A percentile compares a stretch with the other conserved stretches of the same genome.
Conservation (phyloP, 106 monocot species). For the Apostasia ramifera region DNA sequence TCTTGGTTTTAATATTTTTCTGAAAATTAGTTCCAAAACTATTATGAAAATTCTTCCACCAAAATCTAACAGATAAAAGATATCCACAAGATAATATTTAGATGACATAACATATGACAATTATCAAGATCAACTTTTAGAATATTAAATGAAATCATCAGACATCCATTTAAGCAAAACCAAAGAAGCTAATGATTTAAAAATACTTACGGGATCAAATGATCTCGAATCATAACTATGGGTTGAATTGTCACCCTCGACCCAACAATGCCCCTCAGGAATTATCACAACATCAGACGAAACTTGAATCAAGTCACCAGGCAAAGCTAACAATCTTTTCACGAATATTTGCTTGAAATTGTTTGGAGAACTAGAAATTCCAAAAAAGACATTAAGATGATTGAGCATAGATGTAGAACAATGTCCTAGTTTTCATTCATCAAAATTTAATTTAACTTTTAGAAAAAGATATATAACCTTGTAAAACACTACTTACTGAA, state of each 20-base stretch:
- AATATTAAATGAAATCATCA: not conserved
- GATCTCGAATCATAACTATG: conserved; percentile 61
- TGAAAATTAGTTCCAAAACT: too few species aligned
- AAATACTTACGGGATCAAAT: conserved; percentile 67
- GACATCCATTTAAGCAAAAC: not conserved
- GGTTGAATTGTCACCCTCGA: conserved; percentile 73
- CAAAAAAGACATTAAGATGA: conserved; percentile 1
- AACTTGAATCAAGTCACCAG: conserved; percentile 75
- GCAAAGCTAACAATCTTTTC: conserved; percentile 78
- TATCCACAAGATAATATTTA: too few species aligned
- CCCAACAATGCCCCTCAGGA: conserved; percentile 90
- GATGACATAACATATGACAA: too few species aligned
- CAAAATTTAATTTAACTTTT: not conserved
- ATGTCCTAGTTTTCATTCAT: not conserved
- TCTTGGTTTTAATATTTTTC: too few species aligned
- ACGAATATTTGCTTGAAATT: conserved; percentile 45
- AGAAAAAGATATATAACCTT: not conserved
- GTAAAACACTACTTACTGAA: conserved; percentile 26
- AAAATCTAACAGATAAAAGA: too few species aligned
- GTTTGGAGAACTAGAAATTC: conserved; percentile 36
- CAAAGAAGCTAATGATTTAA: not conserved
- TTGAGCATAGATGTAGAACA: not conserved
- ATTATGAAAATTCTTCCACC: too few species aligned
- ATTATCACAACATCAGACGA: conserved; percentile 54
- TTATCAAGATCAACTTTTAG: too few species aligned